phyloP scores from a whole-genome alignment of 345 rosid genomes.

The Arabidopsis suecica region DNA sequence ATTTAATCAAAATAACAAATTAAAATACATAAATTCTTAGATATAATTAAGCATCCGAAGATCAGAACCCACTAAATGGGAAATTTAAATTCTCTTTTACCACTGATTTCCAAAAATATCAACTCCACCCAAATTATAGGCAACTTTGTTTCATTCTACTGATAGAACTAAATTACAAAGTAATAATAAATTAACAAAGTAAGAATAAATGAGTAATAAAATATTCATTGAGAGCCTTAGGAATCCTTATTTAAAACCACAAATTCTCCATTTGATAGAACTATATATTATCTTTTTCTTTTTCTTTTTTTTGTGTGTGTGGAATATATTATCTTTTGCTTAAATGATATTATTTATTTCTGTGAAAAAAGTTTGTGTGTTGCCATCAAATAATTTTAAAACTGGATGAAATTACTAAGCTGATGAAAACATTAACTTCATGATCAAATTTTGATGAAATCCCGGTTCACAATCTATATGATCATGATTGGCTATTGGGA shows the following conservation, averaged over 20 bases:
- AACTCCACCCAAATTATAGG: slow-evolving; percentile 39
- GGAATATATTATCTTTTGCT: not conserved
- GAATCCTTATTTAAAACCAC: slow-evolving; percentile 27
- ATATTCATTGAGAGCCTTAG: slow-evolving; percentile 9
- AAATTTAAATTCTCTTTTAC: slow-evolving; percentile 21
- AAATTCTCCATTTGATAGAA: slow-evolving; percentile 15
- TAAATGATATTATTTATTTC: not conserved
- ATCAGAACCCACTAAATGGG: slow-evolving; percentile 34
- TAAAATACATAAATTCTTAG: not conserved
- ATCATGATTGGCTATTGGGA: not conserved
- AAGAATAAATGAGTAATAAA: slow-evolving; percentile 8
- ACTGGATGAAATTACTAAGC: not conserved
- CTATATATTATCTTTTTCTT: not conserved
- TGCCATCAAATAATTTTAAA: not conserved
- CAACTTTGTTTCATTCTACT: slow-evolving; percentile 31
- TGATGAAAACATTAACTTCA: not conserved
- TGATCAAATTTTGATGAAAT: not conserved
- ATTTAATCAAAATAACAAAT: too few species aligned
- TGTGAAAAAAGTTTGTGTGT: not conserved
- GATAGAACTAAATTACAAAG: slow-evolving; percentile 20
- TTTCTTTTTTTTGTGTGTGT: too few species aligned
- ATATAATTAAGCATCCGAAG: slow-evolving; percentile 26
- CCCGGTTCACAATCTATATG: slow-evolving; percentile 1
- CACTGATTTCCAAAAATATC: slow-evolving; percentile 30
- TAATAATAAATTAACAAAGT: slow-evolving; percentile 18